Evolutionary conservation across 2,329 filamentous ascomycete genomes (phyloP).

Genomic region (Xylaria hypoxylon): DNA sequence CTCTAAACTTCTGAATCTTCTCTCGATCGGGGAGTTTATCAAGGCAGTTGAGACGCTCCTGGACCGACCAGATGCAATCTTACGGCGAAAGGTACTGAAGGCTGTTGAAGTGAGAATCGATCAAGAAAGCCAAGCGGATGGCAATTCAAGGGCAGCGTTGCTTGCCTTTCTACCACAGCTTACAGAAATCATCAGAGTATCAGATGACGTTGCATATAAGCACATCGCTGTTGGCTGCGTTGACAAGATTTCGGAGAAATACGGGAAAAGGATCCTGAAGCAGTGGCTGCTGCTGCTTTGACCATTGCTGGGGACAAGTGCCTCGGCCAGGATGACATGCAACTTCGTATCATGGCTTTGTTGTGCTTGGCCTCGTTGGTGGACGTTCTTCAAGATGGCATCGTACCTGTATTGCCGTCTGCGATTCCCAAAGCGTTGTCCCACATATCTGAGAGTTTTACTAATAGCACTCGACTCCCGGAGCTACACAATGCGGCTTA

Average conservation of each 20-base stretch:
- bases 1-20: slow-evolving; percentile 81
- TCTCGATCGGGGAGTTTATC: slow-evolving; percentile 90
- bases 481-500: slow-evolving; percentile 86
- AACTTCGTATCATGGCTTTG: slow-evolving; percentile 84
- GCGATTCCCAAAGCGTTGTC: slow-evolving; percentile 78
- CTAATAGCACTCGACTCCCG: slow-evolving; percentile 63
- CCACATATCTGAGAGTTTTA: slow-evolving; percentile 75
- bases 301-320: slow-evolving; percentile 82
- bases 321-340: slow-evolving; percentile 77
- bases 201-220: slow-evolving; percentile 79
- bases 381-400: slow-evolving; percentile 86
- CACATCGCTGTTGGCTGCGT: slow-evolving; percentile 89
- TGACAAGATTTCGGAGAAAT: slow-evolving; percentile 93
- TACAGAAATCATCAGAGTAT: slow-evolving; percentile 79
- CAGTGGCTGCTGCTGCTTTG: slow-evolving; percentile 78
- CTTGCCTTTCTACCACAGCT: slow-evolving; percentile 84
- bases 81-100: slow-evolving; percentile 82
- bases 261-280: slow-evolving; percentile 90
- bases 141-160: slow-evolving; percentile 74
- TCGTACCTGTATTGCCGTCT: slow-evolving; percentile 83
- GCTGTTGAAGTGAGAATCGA: slow-evolving; percentile 85
- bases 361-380: slow-evolving; percentile 90
- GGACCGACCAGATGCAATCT: slow-evolving; percentile 76
- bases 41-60: slow-evolving; percentile 87
- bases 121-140: slow-evolving; percentile 76